Base-by-base conservation (phyloP, 2,329 filamentous ascomycete species). In the Fusarium globosum region DNA sequence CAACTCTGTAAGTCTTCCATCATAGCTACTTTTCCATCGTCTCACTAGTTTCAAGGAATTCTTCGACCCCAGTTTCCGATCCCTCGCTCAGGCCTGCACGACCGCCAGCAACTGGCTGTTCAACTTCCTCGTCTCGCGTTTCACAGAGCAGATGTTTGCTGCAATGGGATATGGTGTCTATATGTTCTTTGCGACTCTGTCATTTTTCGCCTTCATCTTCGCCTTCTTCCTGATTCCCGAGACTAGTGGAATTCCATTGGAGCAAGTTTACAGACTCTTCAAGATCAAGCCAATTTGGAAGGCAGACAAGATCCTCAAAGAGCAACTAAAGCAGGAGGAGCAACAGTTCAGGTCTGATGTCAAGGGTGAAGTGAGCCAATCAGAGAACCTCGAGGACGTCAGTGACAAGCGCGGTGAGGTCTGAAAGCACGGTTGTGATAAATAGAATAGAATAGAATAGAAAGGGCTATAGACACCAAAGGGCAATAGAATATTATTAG, bases 21-120 rank as follows among this genome's bases (percentile, higher is more conserved):
- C 10, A 3, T 13, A n/a, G 3, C 1, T 7, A 4, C 5, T 18
- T 2, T 18, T 33, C 2, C 6, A 20, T 6, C 3, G 26, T 16
- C 46, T 68, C 12, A 68, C 33, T 4, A 28, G 2, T 2, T 10
- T 41, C 4, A 4, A 68, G 65, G 65, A 68, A 61, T 91, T 92
- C 83, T 91, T 91, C 78, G 86, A 89, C 81, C 70, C 73, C 13
- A 79, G 74, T 55, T 77, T 79, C 63, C 69, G 77, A 20, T 78
- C 77, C 2, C 49, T 92, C 8, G 89, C 88, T 0, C 89, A 91
- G 75, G 89, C 89, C 2, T 88, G 84, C 33, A 89, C 89, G 1
- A 86, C 88, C 0, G 85, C 86, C 0, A 88, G 85, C 74, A 90
- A 90, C 75, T 90, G 88, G 88, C 82, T 86, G 45, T 80, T 81